Percentiles rank a stretch among this genome's conserved stretches.
phyloP scores from a whole-genome alignment of 352 stramenopile genomes.

The Globisporangium spiculum region DNA sequence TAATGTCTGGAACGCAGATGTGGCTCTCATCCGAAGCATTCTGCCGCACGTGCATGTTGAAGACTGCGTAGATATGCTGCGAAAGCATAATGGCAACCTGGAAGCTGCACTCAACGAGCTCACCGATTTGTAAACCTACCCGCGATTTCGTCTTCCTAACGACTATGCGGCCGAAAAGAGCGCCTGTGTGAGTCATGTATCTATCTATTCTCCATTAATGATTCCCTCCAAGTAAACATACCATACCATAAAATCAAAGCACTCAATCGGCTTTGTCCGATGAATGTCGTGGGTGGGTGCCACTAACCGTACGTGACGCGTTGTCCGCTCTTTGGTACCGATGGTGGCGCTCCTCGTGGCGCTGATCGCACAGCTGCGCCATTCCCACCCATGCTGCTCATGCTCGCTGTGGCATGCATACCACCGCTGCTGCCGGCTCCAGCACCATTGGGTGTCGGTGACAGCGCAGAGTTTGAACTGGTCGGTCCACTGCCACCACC shows the following conservation, averaged over 20 bases:
- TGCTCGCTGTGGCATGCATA: slow-evolving; percentile 32
- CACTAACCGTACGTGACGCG: slow-evolving; percentile 12
- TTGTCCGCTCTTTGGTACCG: slow-evolving; percentile 16
- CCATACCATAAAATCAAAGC: not conserved
- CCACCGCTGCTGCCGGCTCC: slow-evolving; percentile 20
- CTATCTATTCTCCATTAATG: slow-evolving; percentile 1
- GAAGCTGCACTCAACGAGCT: slow-evolving; percentile 59
- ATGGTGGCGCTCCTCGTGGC: slow-evolving; percentile 12
- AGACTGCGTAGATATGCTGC: slow-evolving; percentile 45
- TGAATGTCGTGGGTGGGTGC: not conserved
- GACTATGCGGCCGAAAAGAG: not conserved
- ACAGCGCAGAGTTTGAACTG: not conserved
- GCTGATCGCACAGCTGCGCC: slow-evolving; percentile 2
- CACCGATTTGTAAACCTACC: slow-evolving; percentile 42
- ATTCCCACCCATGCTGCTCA: slow-evolving; percentile 29
- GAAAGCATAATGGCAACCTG: slow-evolving; percentile 53
- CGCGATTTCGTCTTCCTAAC: not conserved
- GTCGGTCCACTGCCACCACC: not conserved
- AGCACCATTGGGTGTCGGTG: not conserved
- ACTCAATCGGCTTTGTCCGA: not conserved
- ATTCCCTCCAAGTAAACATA: not conserved
- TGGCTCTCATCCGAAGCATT: slow-evolving; percentile 49
- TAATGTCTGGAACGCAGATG: slow-evolving; percentile 34
- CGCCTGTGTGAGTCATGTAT: not conserved
- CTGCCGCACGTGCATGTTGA: slow-evolving; percentile 47